A percentile compares a stretch with the other conserved stretches of the same genome.
These are phyloP conservation scores for Sphagnurus paluster DNA, from an alignment of 1,284 basidiomycete genomes.

Conservation along the genomic window DNA sequence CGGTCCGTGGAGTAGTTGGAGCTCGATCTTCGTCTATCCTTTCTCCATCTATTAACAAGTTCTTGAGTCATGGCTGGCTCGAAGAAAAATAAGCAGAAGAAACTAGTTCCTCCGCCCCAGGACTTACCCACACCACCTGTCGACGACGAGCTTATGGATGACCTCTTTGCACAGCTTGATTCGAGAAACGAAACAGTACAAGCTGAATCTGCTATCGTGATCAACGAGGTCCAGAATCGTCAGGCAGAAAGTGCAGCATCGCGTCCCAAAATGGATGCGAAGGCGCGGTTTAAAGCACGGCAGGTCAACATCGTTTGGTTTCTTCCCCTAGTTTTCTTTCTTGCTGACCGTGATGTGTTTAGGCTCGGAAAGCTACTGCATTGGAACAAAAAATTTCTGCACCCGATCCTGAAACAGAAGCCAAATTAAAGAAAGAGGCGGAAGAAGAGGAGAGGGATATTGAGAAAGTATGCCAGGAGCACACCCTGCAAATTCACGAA, in stretches of 20 bases:
- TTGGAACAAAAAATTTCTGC: slow-evolving; percentile 61
- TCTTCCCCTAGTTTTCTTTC: not conserved
- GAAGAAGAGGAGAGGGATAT: slow-evolving; percentile 77
- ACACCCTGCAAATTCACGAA: slow-evolving; percentile 72
- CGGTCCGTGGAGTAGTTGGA: not conserved
- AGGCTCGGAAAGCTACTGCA: slow-evolving; percentile 79
- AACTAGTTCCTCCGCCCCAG: slow-evolving; percentile 27
- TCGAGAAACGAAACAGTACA: slow-evolving; percentile 51
- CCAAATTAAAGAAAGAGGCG: slow-evolving; percentile 67
- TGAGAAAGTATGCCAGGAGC: slow-evolving; percentile 62
- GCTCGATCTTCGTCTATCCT: not conserved
- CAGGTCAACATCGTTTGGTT: slow-evolving; percentile 64
- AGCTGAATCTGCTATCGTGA: slow-evolving; percentile 48
- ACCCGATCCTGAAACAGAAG: slow-evolving; percentile 63
- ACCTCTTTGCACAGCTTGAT: slow-evolving; percentile 73
- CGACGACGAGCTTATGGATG: slow-evolving; percentile 65
- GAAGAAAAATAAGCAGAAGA: slow-evolving; percentile 55
- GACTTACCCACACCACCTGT: slow-evolving; percentile 29
- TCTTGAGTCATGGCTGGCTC: slow-evolving; percentile 32
- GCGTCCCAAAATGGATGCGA: slow-evolving; percentile 62
- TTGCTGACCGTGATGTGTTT: slow-evolving; percentile 2
- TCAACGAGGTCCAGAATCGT: slow-evolving; percentile 47
- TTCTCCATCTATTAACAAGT: not conserved
- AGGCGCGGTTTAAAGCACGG: slow-evolving; percentile 74
- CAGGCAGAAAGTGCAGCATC: slow-evolving; percentile 37